Evolutionary conservation across 257 asterid species (phyloP).

Genomic region (Solanum etuberosum): DNA sequence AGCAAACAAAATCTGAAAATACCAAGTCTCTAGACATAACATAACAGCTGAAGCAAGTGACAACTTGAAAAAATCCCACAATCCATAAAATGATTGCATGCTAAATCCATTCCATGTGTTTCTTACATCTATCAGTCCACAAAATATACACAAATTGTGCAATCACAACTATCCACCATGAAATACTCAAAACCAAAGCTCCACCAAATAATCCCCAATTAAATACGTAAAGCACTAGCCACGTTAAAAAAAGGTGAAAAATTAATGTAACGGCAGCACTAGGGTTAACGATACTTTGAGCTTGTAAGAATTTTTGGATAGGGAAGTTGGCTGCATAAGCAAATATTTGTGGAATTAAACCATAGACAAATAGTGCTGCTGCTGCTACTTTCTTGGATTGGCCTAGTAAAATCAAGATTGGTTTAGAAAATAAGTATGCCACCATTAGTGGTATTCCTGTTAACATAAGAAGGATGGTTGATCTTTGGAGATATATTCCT

Average conservation of each 20-base stretch:
- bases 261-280: background rate
- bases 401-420: background rate
- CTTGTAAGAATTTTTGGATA: background rate
- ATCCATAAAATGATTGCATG: background rate
- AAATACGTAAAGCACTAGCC: background rate
- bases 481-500: constrained; percentile 5
- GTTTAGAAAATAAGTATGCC: background rate
- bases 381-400: background rate
- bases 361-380: background rate
- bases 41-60: background rate
- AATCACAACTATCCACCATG: constrained; percentile 3
- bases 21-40: background rate
- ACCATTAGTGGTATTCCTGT: background rate
- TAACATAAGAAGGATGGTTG: constrained; percentile 1
- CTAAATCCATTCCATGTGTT: constrained; percentile 1
- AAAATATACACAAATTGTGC: background rate
- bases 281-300: constrained; percentile 1
- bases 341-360: constrained; percentile 4
- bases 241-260: background rate
- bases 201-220: constrained; percentile 3
- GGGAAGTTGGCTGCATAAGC: constrained; percentile 7
- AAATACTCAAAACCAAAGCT: background rate
- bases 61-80: constrained; percentile 1
- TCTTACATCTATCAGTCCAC: background rate
- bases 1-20: constrained; percentile 3